These are phyloP conservation scores for Claviceps digitariae DNA, from an alignment of 2,329 filamentous ascomycete species.

Conservation along the genomic window DNA sequence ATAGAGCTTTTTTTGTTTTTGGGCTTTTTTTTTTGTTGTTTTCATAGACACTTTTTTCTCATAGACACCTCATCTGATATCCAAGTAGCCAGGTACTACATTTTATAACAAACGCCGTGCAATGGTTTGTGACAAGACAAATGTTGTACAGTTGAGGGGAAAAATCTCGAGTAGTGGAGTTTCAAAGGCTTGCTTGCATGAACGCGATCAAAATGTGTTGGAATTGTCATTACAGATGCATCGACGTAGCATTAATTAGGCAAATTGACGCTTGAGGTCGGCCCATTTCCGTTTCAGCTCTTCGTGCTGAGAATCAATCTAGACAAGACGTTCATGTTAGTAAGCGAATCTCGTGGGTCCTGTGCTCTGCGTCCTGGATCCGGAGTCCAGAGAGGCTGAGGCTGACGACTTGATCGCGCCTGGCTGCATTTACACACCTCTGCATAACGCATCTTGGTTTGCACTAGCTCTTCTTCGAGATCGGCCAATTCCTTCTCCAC, in stretches of 20 bases:
- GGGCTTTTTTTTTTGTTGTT: not conserved
- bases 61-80: not conserved
- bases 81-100: not conserved
- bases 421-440: constrained; percentile 52
- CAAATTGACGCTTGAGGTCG: constrained; percentile 46
- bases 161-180: not conserved
- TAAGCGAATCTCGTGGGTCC: not conserved
- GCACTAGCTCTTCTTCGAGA: constrained; percentile 83
- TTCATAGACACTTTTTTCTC: not conserved
- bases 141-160: not conserved
- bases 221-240: not conserved
- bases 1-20: too few relatives aligned
- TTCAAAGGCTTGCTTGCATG: not conserved
- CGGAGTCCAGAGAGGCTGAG: not conserved
- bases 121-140: not conserved
- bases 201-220: not conserved
- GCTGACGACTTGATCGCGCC: not conserved
- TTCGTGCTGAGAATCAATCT: constrained; percentile 57
- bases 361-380: not conserved
- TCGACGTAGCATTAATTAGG: constrained; percentile 11
- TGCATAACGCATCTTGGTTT: constrained; percentile 88
- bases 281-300: constrained; percentile 58
- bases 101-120: not conserved
- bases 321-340: not conserved
- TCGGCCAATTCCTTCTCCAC: constrained; percentile 84